These are phyloP conservation scores for Candida glucosophila DNA, from an alignment of 1,139 yeast genomes.

Conservation along the genomic window DNA sequence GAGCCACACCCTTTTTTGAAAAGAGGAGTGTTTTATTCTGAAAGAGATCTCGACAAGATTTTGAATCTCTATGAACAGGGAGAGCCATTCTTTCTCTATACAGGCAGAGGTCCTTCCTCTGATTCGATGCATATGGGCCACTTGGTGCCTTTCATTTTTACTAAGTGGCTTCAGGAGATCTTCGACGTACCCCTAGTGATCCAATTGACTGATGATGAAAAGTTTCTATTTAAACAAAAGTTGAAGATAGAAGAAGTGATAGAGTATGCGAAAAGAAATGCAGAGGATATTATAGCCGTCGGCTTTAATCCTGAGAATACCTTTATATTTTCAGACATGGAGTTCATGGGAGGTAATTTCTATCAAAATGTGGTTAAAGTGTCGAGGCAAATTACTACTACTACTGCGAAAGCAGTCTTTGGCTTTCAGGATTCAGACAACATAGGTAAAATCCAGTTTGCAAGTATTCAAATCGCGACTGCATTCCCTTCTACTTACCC, in stretches of 20 bases:
- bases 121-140: conserved; percentile 97
- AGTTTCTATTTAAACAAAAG: conserved; percentile 87
- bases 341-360: conserved; percentile 88
- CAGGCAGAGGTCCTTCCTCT: conserved; percentile 97
- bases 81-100: conserved; percentile 88
- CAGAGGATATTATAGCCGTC: conserved; percentile 88
- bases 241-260: conserved; percentile 86
- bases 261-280: conserved; percentile 68
- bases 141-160: conserved; percentile 90
- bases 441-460: conserved; percentile 92
- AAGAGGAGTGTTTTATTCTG: conserved; percentile 90
- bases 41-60: conserved; percentile 75
- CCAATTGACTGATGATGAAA: conserved; percentile 96
- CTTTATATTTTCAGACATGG: conserved; percentile 84
- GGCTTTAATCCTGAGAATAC: conserved; percentile 95
- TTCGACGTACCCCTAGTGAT: conserved; percentile 95
- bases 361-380: conserved; percentile 91
- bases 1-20: conserved; percentile 89
- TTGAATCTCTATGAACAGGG: conserved; percentile 89
- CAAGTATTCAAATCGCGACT: conserved; percentile 91
- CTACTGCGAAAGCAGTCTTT: conserved; percentile 95
- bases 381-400: conserved; percentile 92
- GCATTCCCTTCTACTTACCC: conserved; percentile 97
- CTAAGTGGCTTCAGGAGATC: conserved; percentile 97
- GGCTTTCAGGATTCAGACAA: conserved; percentile 94